A percentile compares a stretch with the other conserved stretches of the same genome.
Evolutionary conservation across 2,329 filamentous ascomycete species (phyloP).

Genomic region (Sporothrix brasiliensis): DNA sequence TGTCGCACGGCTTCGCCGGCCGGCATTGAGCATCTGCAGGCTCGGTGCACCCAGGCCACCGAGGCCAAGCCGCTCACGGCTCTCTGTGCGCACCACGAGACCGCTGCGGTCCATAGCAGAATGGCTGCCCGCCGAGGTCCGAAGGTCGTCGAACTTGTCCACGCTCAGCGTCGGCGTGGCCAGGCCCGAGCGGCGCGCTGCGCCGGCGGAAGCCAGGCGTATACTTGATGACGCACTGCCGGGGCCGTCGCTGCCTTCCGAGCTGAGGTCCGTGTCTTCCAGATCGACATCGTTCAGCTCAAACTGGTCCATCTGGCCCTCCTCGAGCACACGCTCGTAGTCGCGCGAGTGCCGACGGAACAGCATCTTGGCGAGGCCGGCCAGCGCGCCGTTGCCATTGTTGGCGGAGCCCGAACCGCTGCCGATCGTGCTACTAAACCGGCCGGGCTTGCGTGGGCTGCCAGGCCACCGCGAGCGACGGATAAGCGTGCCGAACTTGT

Average conservation of each 20-base stretch:
- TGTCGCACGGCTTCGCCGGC: constrained; percentile 59
- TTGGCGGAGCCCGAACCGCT: background rate
- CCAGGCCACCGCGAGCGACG: constrained; percentile 50
- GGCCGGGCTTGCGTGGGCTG: constrained; percentile 48
- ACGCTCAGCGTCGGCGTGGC: constrained; percentile 66
- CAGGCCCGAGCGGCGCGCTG: constrained; percentile 62
- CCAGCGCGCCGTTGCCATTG: constrained; percentile 42
- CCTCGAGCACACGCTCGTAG: constrained; percentile 86
- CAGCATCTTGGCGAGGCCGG: constrained; percentile 61
- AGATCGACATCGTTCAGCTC: constrained; percentile 72
- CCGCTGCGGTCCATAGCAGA: constrained; percentile 68
- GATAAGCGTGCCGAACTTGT: constrained; percentile 52
- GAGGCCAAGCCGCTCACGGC: constrained; percentile 69
- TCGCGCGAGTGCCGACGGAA: constrained; percentile 57
- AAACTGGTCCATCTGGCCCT: constrained; percentile 73
- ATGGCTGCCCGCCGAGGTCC: constrained; percentile 37
- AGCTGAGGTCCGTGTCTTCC: constrained; percentile 65
- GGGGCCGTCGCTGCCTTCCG: constrained; percentile 60
- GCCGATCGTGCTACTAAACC: constrained; percentile 25
- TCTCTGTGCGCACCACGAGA: constrained; percentile 80
- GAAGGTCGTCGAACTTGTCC: constrained; percentile 54
- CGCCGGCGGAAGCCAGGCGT: constrained; percentile 30
- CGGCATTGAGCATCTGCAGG: constrained; percentile 57
- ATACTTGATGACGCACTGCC: constrained; percentile 22
- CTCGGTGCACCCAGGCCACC: constrained; percentile 43